These are phyloP conservation scores for Silene uniflora DNA, from an alignment of 148 eudicot genomes.

Conservation along the genomic window DNA sequence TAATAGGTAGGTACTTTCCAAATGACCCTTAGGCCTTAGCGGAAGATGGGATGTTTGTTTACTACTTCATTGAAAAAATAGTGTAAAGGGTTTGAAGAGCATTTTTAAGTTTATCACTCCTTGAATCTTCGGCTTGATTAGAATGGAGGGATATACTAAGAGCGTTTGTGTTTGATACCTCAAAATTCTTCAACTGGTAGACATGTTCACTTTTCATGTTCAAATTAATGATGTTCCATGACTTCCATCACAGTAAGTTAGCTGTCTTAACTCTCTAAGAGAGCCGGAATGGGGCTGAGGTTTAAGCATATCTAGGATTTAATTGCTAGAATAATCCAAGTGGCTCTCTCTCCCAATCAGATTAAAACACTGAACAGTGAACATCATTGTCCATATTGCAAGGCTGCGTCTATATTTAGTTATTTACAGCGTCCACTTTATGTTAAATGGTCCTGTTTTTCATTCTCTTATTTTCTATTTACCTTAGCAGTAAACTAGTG, in stretches of 20 bases:
- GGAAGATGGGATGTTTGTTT: background rate
- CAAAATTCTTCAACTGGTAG: background rate
- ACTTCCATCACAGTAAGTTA: background rate
- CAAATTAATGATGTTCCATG: background rate
- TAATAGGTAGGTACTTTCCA: background rate
- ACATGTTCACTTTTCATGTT: background rate
- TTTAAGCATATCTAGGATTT: background rate
- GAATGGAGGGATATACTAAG: background rate
- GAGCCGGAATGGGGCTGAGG: background rate
- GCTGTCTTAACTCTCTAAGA: background rate
- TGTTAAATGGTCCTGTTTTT: background rate
- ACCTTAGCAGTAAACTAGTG: background rate
- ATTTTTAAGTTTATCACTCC: no score
- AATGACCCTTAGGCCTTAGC: background rate
- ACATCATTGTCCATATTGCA: background rate
- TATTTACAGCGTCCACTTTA: background rate
- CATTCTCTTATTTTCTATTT: background rate
- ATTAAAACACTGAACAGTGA: background rate
- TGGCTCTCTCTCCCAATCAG: background rate
- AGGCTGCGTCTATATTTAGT: background rate
- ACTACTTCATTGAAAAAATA: background rate
- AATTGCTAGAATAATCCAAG: background rate
- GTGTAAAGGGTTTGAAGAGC: no score
- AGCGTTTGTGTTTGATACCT: background rate
- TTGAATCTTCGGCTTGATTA: no score